Evolutionary conservation across 768 basidiomycete genomes (phyloP), one percentile per base, ranked within the genome.

Genomic region (Kwoniella bestiolae): DNA sequence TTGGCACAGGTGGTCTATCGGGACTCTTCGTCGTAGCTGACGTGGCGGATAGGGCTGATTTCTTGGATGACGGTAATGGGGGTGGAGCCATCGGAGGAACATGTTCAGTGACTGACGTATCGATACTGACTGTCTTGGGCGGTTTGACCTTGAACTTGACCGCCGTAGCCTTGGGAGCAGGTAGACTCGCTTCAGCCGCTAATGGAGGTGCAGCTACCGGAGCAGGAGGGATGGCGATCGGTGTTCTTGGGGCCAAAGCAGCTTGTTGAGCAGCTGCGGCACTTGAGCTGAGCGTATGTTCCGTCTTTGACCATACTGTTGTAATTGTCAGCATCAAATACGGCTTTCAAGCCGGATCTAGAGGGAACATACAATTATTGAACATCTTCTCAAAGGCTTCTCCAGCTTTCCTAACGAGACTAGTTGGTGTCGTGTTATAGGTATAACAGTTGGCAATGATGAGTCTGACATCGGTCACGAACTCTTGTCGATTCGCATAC

Each of bases 391-490:
- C 91, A 44, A 97, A 82, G 28, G 85, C 84, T 41, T 90, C 83
- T 0, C 92, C 90, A 69, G 91, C 88, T 50, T 87, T 88, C 69
- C 90, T 87, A 7, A 89, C 91, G 60, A 85, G 89, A 60, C 87
- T 89, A 87, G 12, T 56, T 1, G 64, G 68, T 0, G 85, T 82
- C 23, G 84, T 82, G 76, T 96, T 98, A 84, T 95, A 99, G 18
- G 84, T 83, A 76, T 90, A 90, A 23, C 93, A 91, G 73, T 99
- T 99, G 49, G 83, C 77, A 51, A 93, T 86, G 88, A 98, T 92
- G 58, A 95, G 86, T 63, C 85, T 87, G 80, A 98, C 90, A 79
- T 99, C 96, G 28, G 86, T 84, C 68, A 89, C 88, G 79, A 98
- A 95, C 14, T 85, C 89, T 73, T 89, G 87, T 9, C 93, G 88